These are phyloP conservation scores for Penicillium cosmopolitanum DNA, from an alignment of 495 filamentous ascomycete genomes.

Conservation along the genomic window DNA sequence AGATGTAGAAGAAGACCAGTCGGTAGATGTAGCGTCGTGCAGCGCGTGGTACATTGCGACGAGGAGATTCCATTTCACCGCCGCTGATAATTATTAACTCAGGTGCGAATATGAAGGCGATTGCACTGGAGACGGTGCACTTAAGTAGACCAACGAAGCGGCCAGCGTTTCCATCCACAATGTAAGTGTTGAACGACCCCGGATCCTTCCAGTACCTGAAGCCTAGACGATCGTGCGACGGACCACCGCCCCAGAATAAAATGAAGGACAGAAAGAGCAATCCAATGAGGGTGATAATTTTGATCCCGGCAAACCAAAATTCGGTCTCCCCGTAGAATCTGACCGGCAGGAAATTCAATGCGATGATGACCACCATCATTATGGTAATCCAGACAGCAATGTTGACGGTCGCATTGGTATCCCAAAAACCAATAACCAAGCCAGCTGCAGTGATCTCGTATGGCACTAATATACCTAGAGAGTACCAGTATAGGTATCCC, in stretches of 20 bases:
- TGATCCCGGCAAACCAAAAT: slow-evolving; percentile 74
- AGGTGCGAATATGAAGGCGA: slow-evolving; percentile 60
- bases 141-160: slow-evolving; percentile 49
- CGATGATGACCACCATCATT: slow-evolving; percentile 68
- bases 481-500: slow-evolving; percentile 65
- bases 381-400: slow-evolving; percentile 72
- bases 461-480: slow-evolving; percentile 67
- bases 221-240: slow-evolving; percentile 64
- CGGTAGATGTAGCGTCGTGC: slow-evolving; percentile 84
- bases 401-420: slow-evolving; percentile 35
- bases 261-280: slow-evolving; percentile 71
- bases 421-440: slow-evolving; percentile 76
- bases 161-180: slow-evolving; percentile 37
- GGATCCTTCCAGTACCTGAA: slow-evolving; percentile 77
- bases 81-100: slow-evolving; percentile 60
- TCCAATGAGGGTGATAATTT: slow-evolving; percentile 76
- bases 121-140: slow-evolving; percentile 51
- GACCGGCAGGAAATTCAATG: slow-evolving; percentile 69
- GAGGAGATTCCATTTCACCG: slow-evolving; percentile 75
- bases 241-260: slow-evolving; percentile 70
- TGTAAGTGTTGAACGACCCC: slow-evolving; percentile 60
- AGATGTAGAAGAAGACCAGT: slow-evolving; percentile 79
- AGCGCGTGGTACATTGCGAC: slow-evolving; percentile 75
- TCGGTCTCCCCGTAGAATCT: slow-evolving; percentile 72
- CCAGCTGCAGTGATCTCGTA: slow-evolving; percentile 72